These are phyloP conservation scores for Trametes elegans DNA, from an alignment of 768 basidiomycete genomes.

Conservation along the genomic window DNA sequence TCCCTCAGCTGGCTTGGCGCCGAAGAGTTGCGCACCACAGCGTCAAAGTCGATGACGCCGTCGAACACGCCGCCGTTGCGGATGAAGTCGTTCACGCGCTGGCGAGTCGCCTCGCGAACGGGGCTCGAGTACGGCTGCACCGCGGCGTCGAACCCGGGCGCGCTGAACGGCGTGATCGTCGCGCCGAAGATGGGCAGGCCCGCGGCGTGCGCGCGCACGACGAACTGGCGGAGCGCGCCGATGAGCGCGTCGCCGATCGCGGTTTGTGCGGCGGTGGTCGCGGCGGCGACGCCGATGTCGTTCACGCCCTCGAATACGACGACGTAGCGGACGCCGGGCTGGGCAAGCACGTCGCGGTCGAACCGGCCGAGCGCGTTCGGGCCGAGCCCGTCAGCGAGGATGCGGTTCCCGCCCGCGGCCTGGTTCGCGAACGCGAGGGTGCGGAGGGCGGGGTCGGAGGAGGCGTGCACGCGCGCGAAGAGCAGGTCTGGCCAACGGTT, in stretches of 20 bases:
- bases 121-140: conserved; percentile 39
- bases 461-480: conserved; percentile 38
- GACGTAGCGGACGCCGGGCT: conserved; percentile 43
- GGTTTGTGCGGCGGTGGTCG: conserved; percentile 36
- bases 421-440: conserved; percentile 47
- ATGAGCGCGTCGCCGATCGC: conserved; percentile 41
- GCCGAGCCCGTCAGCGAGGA: conserved; percentile 48
- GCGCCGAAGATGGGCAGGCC: conserved; percentile 47
- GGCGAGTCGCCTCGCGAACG: conserved; percentile 39
- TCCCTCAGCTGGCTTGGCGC: conserved; percentile 38
- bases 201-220: conserved; percentile 39
- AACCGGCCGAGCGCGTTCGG: conserved; percentile 47
- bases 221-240: conserved; percentile 45
- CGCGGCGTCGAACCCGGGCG: conserved; percentile 22
- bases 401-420: conserved; percentile 52
- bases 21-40: conserved; percentile 37
- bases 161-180: conserved; percentile 50
- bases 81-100: conserved; percentile 44
- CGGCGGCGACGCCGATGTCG: conserved; percentile 45
- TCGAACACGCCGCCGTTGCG: conserved; percentile 43
- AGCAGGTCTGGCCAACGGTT: conserved; percentile 53
- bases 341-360: conserved; percentile 50
- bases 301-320: conserved; percentile 56
- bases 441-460: conserved; percentile 28
- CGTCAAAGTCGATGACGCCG: conserved; percentile 48